These are phyloP conservation scores for Lasiodiplodia gonubiensis DNA, from an alignment of 2,329 filamentous ascomycete species.

Conservation along the genomic window DNA sequence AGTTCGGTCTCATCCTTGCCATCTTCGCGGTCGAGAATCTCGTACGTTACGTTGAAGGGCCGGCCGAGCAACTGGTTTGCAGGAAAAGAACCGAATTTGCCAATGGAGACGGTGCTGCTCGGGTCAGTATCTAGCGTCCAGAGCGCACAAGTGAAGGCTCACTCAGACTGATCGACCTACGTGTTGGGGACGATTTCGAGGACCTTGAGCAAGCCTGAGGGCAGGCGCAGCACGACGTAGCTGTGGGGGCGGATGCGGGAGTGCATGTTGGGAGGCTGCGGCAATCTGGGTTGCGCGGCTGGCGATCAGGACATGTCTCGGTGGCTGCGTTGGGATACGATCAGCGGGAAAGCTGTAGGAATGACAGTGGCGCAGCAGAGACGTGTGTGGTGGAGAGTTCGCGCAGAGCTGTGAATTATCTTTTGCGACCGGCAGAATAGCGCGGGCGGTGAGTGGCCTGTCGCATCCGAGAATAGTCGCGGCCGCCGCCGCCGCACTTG, in stretches of 20 bases:
- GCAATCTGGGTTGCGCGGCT: background rate
- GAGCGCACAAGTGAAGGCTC: slow-evolving; percentile 29
- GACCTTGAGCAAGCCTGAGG: slow-evolving; percentile 64
- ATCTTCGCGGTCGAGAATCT: slow-evolving; percentile 73
- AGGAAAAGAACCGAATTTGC: slow-evolving; percentile 91
- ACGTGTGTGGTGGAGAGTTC: background rate
- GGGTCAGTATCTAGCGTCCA: background rate
- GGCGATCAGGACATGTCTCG: slow-evolving; percentile 1
- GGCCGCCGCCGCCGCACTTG: background rate
- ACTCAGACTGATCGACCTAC: slow-evolving; percentile 57
- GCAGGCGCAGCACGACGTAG: slow-evolving; percentile 61
- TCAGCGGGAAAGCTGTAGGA: background rate
- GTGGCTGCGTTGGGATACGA: background rate
- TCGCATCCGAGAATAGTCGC: background rate
- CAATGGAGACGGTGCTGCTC: slow-evolving; percentile 78
- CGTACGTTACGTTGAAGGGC: slow-evolving; percentile 89
- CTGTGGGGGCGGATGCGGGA: slow-evolving; percentile 56
- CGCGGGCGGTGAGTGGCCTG: slow-evolving; percentile 11
- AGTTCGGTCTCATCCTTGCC: slow-evolving; percentile 70
- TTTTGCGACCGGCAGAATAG: slow-evolving; percentile 18
- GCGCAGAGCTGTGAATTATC: background rate
- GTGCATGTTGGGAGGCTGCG: slow-evolving; percentile 43
- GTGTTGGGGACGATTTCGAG: slow-evolving; percentile 66
- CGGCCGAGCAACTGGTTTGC: slow-evolving; percentile 89
- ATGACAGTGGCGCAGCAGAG: background rate